These are phyloP conservation scores for Vigna nakashimae DNA, from an alignment of 306 rosid species.

Conservation along the genomic window DNA sequence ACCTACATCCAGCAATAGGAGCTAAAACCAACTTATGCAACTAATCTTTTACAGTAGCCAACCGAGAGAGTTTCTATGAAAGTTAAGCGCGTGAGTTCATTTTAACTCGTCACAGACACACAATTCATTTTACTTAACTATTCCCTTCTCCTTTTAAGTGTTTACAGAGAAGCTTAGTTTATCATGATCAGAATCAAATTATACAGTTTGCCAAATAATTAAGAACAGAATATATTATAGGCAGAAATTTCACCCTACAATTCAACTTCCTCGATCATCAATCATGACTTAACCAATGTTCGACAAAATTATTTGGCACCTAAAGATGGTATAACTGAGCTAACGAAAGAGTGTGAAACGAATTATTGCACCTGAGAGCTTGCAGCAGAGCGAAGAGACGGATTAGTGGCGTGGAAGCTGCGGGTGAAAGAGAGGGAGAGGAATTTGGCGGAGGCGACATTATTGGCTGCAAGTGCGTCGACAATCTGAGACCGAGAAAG, in stretches of 20 bases:
- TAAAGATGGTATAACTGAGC: not conserved
- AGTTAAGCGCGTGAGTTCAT: not conserved
- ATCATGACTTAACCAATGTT: not conserved
- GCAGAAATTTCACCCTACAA: not conserved
- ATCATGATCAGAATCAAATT: not conserved
- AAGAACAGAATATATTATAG: not conserved
- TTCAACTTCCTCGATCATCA: not conserved
- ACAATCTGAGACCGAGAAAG: slow-evolving; percentile 40
- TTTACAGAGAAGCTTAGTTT: not conserved
- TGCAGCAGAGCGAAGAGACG: slow-evolving; percentile 55
- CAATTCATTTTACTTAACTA: not conserved
- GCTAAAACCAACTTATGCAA: not conserved
- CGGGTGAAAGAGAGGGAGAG: slow-evolving; percentile 62
- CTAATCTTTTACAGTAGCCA: not conserved
- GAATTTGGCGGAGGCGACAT: slow-evolving; percentile 63
- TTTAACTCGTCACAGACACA: not conserved
- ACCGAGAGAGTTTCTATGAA: not conserved
- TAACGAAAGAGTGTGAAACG: not conserved
- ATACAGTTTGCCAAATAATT: not conserved
- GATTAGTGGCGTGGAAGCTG: slow-evolving; percentile 65
- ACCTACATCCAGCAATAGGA: not conserved
- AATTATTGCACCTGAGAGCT: slow-evolving; percentile 61
- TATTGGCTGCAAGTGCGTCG: slow-evolving; percentile 28
- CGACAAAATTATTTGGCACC: not conserved
- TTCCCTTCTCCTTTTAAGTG: not conserved